Evolutionary conservation across 768 basidiomycete genomes (phyloP).

Genomic region (Auricularia sp.): DNA sequence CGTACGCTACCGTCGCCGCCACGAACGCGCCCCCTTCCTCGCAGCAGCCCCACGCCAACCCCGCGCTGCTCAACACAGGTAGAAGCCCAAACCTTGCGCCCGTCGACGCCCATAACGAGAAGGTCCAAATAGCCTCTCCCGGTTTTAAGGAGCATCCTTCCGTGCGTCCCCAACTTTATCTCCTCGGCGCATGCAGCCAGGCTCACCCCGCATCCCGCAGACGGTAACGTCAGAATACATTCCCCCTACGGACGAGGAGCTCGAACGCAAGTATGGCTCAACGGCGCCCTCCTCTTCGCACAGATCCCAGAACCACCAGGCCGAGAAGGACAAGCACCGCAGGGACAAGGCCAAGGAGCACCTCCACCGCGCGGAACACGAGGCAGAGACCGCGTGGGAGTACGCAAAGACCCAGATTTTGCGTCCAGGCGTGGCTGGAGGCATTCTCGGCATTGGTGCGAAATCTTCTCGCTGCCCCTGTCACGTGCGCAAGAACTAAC

Average conservation of each 20-base stretch:
- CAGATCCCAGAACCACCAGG: constrained; percentile 10
- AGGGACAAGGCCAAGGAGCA: constrained; percentile 25
- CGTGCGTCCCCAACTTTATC: constrained; percentile 18
- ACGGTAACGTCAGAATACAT: constrained; percentile 13
- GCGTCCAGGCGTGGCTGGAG: constrained; percentile 60
- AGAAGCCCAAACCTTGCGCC: constrained; percentile 20
- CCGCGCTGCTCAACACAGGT: constrained; percentile 47
- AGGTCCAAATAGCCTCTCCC: constrained; percentile 45
- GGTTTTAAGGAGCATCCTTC: constrained; percentile 38
- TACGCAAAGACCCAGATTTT: constrained; percentile 43
- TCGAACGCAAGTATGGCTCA: constrained; percentile 12
- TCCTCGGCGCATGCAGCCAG: not conserved
- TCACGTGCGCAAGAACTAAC: not conserved
- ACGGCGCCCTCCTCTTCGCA: constrained; percentile 10
- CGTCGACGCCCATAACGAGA: constrained; percentile 35
- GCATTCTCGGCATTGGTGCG: constrained; percentile 58
- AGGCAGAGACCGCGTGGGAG: constrained; percentile 44
- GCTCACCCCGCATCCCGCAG: constrained; percentile 8
- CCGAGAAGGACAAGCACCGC: constrained; percentile 6
- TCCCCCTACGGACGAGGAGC: constrained; percentile 20
- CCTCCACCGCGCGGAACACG: constrained; percentile 35
- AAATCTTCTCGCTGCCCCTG: constrained; percentile 5
- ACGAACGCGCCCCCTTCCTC: constrained; percentile 42
- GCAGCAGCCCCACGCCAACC: constrained; percentile 54
- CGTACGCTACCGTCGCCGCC: constrained; percentile 60